A percentile compares a stretch with the other conserved stretches of the same genome.
Evolutionary conservation across 495 filamentous ascomycete genomes (phyloP).

Genomic region (Daldinia loculata): DNA sequence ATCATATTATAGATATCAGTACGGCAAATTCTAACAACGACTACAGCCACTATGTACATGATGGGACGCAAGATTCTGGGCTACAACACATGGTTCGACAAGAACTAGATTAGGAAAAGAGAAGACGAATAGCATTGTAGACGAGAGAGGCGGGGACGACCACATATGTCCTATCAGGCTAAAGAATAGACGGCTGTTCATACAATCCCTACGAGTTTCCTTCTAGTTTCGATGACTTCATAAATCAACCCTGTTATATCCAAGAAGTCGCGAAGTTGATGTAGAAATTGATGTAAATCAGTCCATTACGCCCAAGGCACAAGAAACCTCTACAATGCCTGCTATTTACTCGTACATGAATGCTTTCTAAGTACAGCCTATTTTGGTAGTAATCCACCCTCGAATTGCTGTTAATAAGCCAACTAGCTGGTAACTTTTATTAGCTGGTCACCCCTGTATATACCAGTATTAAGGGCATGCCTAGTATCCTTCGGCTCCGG

Average conservation of each 20-base stretch:
- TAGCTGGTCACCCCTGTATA: background rate
- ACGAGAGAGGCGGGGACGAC: constrained; percentile 24
- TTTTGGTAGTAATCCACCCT: background rate
- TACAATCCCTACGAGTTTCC: constrained; percentile 22
- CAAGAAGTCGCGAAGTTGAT: background rate
- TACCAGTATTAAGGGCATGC: background rate
- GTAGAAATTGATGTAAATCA: constrained; percentile 20
- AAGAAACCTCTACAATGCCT: constrained; percentile 27
- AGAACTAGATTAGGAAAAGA: constrained; percentile 57
- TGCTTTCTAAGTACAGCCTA: constrained; percentile 31
- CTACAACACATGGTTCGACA: constrained; percentile 88
- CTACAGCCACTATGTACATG: constrained; percentile 67
- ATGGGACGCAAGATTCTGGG: constrained; percentile 67
- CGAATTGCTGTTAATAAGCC: constrained; percentile 9
- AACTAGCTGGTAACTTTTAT: constrained; percentile 8
- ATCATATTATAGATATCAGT: constrained; percentile 1
- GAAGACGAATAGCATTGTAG: background rate
- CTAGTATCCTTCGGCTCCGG: constrained; percentile 75
- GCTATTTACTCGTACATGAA: constrained; percentile 23
- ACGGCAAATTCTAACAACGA: constrained; percentile 58
- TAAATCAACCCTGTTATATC: constrained; percentile 1
- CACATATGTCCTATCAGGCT: constrained; percentile 26
- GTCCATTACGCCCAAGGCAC: constrained; percentile 38
- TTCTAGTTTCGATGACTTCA: constrained; percentile 1
- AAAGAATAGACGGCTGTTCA: constrained; percentile 41